Evolutionary conservation across 257 asterid genomes (phyloP).

Genomic region (Datura wrightii): DNA sequence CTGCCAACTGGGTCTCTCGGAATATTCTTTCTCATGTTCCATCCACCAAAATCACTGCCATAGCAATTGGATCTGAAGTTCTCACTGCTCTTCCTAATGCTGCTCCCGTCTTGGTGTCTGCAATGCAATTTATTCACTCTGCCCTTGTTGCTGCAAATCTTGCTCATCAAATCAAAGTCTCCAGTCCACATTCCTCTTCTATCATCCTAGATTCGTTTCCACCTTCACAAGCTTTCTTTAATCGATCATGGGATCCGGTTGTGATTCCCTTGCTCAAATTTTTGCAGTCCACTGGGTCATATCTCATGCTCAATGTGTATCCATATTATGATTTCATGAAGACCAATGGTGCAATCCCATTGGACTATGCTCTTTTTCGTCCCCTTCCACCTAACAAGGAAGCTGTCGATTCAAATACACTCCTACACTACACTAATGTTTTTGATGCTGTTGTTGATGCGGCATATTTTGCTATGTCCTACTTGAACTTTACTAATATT

Average conservation of each 20-base stretch:
- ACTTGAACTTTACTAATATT: slow-evolving; percentile 74
- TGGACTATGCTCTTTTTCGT: slow-evolving; percentile 86
- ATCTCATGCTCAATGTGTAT: slow-evolving; percentile 79
- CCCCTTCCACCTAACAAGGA: slow-evolving; percentile 89
- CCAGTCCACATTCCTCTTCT: slow-evolving; percentile 79
- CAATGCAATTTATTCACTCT: slow-evolving; percentile 75
- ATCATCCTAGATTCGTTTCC: slow-evolving; percentile 91
- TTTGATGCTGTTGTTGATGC: slow-evolving; percentile 94
- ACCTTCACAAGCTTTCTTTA: slow-evolving; percentile 93
- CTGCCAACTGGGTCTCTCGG: slow-evolving; percentile 89
- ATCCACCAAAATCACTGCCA: slow-evolving; percentile 81
- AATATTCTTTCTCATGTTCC: slow-evolving; percentile 74
- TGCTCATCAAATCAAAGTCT: slow-evolving; percentile 70
- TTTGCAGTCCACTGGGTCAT: slow-evolving; percentile 68
- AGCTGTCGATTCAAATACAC: slow-evolving; percentile 86
- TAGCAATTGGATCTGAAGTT: slow-evolving; percentile 87
- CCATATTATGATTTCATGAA: slow-evolving; percentile 80
- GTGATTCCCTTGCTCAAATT: slow-evolving; percentile 80
- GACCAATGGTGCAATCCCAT: slow-evolving; percentile 70
- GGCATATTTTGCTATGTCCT: slow-evolving; percentile 83
- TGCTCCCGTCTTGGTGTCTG: slow-evolving; percentile 74
- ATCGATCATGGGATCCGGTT: slow-evolving; percentile 75
- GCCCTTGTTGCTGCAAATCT: slow-evolving; percentile 85
- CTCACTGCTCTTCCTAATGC: slow-evolving; percentile 78
- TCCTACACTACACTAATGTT: slow-evolving; percentile 90